Base-by-base conservation (phyloP, 352 stramenopile species). In the Pythium grandisporangium region DNA sequence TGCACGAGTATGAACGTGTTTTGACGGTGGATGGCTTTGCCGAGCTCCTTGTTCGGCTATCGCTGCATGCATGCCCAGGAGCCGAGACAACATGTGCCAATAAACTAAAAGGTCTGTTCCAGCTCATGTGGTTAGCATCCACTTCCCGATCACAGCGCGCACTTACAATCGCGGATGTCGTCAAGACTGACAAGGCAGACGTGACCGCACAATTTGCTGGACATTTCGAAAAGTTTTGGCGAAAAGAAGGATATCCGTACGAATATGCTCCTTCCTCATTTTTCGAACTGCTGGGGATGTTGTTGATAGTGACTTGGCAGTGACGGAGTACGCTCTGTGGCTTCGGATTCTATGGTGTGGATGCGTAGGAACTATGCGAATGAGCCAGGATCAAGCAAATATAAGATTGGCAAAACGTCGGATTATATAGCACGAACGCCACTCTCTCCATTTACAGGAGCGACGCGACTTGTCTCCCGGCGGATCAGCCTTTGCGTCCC, bases 191-290 rank as follows among this genome's bases (percentile, higher is more conserved):
- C 48, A 60, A 64, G 29, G 48, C 55, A 3, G 42, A 84, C 52
- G 66, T 82, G n/a, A 70, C 58, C 20, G 75, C 76, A 37, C 47
- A 69, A 16, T 91, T 91, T 45, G 41, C 70, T 11, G 50, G 76
- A 12, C 69, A 84, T 30, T 91, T 88, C 45, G 70, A 87, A 40
- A 91, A 88, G 64, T 80, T 71, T 39, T 91, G 77, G 77, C 79
- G 79, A 43, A 71, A 65, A 23, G 77, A 91, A 42, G 50, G 58
- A 42, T 91, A 84, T 27, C 63, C 81, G 66, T 82, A 32, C n/a
- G n/a, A n/a, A n/a, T n/a, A n/a, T n/a, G n/a, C n/a, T n/a, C n/a
- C n/a, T n/a, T n/a, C n/a, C n/a, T n/a, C n/a, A n/a, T n/a, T n/a
- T n/a, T n/a, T n/a, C n/a, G n/a, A n/a, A n/a, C n/a, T n/a, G n/a